These are phyloP conservation scores for Daldinia bambusicola DNA, from an alignment of 495 filamentous ascomycete genomes.

Conservation along the genomic window DNA sequence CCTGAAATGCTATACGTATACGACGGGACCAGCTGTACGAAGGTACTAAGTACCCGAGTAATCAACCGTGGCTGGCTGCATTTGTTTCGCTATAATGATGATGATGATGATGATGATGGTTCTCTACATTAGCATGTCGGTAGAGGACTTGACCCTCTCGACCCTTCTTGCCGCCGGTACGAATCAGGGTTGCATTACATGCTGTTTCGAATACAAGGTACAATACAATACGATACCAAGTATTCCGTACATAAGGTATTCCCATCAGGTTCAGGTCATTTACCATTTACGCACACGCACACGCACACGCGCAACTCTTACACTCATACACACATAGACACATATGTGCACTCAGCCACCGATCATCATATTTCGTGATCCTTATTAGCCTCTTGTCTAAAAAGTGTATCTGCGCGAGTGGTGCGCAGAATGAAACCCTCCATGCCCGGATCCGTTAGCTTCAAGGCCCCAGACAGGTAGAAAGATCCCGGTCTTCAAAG, in stretches of 20 bases:
- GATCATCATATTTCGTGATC: conserved; percentile 35
- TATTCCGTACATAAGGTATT: no score
- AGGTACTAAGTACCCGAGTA: conserved; percentile 12
- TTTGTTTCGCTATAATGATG: conserved; percentile 22
- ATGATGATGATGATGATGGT: conserved; percentile 4
- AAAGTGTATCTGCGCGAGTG: conserved; percentile 30
- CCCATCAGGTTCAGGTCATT: no score
- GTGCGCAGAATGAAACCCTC: conserved; percentile 46
- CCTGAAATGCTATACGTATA: not conserved
- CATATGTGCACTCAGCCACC: conserved; percentile 36
- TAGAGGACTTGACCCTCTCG: conserved; percentile 14
- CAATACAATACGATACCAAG: not conserved
- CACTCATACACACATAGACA: not conserved
- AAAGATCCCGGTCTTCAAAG: conserved; percentile 35
- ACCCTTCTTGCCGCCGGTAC: conserved; percentile 29
- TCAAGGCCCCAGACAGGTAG: conserved; percentile 34
- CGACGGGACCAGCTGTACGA: not conserved
- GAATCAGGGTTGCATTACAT: conserved; percentile 36
- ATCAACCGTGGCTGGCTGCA: conserved; percentile 37
- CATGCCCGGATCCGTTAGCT: conserved; percentile 43
- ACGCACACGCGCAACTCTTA: not conserved
- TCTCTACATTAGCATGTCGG: conserved; percentile 1
- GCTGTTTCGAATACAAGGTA: conserved; percentile 10
- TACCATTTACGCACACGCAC: no score
- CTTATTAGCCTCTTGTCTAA: conserved; percentile 43